Evolutionary conservation across 768 basidiomycete genomes (phyloP).

Genomic region (Hericium alpestre): DNA sequence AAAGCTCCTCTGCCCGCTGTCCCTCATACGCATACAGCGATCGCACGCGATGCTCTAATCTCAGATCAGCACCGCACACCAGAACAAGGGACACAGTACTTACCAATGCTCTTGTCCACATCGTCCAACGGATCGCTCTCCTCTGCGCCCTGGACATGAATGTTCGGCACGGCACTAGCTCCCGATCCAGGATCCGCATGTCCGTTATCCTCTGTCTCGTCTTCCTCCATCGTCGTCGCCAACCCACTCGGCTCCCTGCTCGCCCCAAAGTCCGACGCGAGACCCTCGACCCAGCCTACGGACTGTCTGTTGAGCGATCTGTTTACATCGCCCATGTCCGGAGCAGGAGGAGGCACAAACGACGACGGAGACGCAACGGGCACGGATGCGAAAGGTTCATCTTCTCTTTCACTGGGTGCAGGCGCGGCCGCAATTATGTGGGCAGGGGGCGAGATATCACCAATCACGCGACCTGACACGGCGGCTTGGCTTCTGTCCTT

Average conservation of each 20-base stretch:
- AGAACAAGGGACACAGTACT: slow-evolving; percentile 15
- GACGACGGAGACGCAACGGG: slow-evolving; percentile 28
- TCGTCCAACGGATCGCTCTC: slow-evolving; percentile 52
- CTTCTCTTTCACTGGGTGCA: too few relatives aligned
- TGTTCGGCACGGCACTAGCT: slow-evolving; percentile 33
- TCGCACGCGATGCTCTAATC: slow-evolving; percentile 60
- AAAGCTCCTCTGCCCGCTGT: slow-evolving; percentile 80
- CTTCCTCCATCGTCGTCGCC: slow-evolving; percentile 51
- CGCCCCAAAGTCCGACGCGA: slow-evolving; percentile 60
- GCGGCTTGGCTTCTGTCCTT: slow-evolving; percentile 70
- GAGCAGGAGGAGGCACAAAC: slow-evolving; percentile 13
- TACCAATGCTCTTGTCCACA: slow-evolving; percentile 56
- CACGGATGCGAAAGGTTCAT: neutral
- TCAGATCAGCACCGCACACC: neutral
- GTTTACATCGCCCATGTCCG: slow-evolving; percentile 19
- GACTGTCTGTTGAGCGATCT: slow-evolving; percentile 38
- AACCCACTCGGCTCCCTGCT: slow-evolving; percentile 27
- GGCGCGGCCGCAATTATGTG: slow-evolving; percentile 47
- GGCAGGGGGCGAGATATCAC: slow-evolving; percentile 56
- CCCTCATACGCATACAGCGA: slow-evolving; percentile 80
- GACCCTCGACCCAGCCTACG: slow-evolving; percentile 84
- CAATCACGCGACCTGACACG: slow-evolving; percentile 69
- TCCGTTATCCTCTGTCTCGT: slow-evolving; percentile 25
- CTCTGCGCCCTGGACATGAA: slow-evolving; percentile 41
- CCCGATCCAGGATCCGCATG: slow-evolving; percentile 13